Evolutionary conservation across 441 rosid genomes (phyloP).

Genomic region (Populus hybrid): DNA sequence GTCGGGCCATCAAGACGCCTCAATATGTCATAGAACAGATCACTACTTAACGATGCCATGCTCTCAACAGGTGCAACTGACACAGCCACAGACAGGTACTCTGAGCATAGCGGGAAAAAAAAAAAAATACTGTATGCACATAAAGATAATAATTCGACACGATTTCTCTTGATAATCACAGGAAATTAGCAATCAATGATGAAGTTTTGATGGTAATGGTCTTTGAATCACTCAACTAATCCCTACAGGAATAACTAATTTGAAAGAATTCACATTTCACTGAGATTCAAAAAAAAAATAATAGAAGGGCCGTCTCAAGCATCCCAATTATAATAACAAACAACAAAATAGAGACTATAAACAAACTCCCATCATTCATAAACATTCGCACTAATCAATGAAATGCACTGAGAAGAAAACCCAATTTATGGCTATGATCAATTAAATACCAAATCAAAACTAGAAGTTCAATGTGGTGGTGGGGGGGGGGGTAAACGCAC

Average conservation of each 20-base stretch:
- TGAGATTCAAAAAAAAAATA: neutral
- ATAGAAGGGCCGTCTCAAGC: neutral
- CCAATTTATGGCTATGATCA: neutral
- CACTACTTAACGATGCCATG: slow-evolving; percentile 48
- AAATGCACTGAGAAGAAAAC: neutral
- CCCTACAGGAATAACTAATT: neutral
- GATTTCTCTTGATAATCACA: neutral
- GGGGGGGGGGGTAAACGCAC: neutral
- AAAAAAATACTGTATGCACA: neutral
- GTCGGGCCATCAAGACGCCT: slow-evolving; percentile 71
- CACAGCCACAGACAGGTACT: slow-evolving; percentile 19
- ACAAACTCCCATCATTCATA: neutral
- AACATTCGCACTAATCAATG: neutral
- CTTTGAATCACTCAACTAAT: neutral
- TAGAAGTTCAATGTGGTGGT: neutral
- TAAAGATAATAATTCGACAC: neutral
- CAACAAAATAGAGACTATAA: neutral
- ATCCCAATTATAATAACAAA: neutral
- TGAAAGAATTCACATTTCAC: neutral
- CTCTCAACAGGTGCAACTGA: slow-evolving; percentile 39
- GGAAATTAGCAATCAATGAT: neutral
- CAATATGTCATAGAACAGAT: slow-evolving; percentile 66
- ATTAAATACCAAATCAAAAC: neutral
- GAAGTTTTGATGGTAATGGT: neutral
- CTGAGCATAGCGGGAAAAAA: slow-evolving; percentile 10